Evolutionary conservation across 2,329 filamentous ascomycete genomes (phyloP), one percentile per base, ranked within the genome.

Genomic region (Tolypocladium endophyticum): DNA sequence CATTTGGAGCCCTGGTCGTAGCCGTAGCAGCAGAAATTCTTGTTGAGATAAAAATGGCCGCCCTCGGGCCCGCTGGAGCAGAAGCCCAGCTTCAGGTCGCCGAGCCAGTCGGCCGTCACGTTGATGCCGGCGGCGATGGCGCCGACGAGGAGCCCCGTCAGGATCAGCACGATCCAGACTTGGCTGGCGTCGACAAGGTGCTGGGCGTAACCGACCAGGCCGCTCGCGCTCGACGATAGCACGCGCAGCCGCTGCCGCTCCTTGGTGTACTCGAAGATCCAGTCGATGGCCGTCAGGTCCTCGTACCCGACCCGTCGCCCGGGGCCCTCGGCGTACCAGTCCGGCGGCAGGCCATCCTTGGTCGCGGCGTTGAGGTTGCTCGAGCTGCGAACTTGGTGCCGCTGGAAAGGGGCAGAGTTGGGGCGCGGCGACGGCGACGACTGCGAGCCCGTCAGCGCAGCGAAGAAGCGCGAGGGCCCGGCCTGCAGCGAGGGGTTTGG

Each of bases 181-280:
- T 97, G 92, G 70, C 90, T 92, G 5, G 87, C 87, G 72, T 99
- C 94, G 20, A 90, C 79, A 30, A 95, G 76, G 64, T 88, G 86
- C 62, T 83, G 86, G 58, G 88, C 68, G 67, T 91, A 85, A 16
- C 92, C 91, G 25, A 92, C 61, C 6, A 96, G 65, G 0, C 92
- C 90, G 25, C 83, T 80, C 9, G 86, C 82, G 66, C 82, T 84
- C 0, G 88, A 84, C 59, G 86, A 83, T 25, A 99, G 78, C 36
- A 88, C 83, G n/a, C 91, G 85, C 68, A 95, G 77, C 30, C 94
- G 85, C 72, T 96, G 91, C 25, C 94, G 85, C 76, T 99, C 94
- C 73, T 97, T 97, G 58, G 90, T 94, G 71, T 97, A 96, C 74
- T 99, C 94, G 68, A 96, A 97, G 70, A 97, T 97, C 94, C 94